Evolutionary conservation across 2,329 filamentous ascomycete species (phyloP), one percentile per base, ranked within the genome.

Genomic region (Arachnomyces sp.): DNA sequence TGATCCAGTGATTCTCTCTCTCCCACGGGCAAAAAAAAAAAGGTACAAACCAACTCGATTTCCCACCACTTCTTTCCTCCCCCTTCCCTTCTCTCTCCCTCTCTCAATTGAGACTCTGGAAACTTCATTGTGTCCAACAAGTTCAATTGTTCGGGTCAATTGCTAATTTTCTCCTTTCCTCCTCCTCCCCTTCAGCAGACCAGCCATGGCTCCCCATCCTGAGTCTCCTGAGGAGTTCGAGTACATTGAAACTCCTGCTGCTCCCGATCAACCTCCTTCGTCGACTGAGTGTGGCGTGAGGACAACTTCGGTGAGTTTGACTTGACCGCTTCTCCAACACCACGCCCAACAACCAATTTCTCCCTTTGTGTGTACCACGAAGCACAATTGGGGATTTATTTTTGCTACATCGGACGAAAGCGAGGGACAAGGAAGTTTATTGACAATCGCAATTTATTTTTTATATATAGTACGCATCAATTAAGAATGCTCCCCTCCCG

Each of bases 401-500:
- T 42, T 18, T 16, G 7, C 15, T 4, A 36, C 34, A n/a, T 20
- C 37, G 15, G 20, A 32, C 18, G 31, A 29, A 11, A 28, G 53
- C 58, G 55, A 61, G 60, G 60, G 58, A 52, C 48, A 43, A 29
- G 42, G 20, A 5, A 39, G 44, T 43, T 49, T 48, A 47, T 9
- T 43, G 18, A 46, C 42, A 45, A 50, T 60, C 49, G 60, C 49
- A 40, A 48, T 29, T 48, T 47, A 39, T n/a, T n/a, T n/a, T n/a
- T n/a, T n/a, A n/a, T n/a, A n/a, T n/a, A 49, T 58, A 93, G 89
- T 90, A 79, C 57, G 82, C 86, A 25, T 70, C 87, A 46, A 96
- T 96, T 69, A 85, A 93, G 62, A 96, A 96, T 78, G 85, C 81
- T 36, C 88, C 92, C 49, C 79, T 96, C 32, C 92, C 92, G 29